Evolutionary conservation across 352 stramenopile species (phyloP).

Genomic region (Bremia lactucae): DNA sequence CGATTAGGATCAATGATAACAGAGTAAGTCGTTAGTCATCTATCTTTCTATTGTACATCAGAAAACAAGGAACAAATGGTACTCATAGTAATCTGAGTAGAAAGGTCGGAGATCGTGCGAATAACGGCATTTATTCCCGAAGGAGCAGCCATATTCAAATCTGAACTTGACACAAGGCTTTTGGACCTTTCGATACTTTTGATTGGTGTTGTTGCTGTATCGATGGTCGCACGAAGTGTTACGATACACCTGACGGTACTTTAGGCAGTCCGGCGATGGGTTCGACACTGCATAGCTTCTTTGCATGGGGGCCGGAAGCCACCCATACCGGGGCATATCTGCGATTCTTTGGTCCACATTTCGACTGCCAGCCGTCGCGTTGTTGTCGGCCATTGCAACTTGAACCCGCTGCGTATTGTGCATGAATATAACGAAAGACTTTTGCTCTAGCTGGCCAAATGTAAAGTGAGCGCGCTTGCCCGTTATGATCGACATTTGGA

Average conservation of each 20-base stretch:
- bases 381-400: constrained; percentile 32
- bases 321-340: constrained; percentile 7
- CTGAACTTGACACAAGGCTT: constrained; percentile 36
- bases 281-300: constrained; percentile 1
- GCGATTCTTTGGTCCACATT: constrained; percentile 8
- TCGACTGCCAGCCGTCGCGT: constrained; percentile 8
- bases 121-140: constrained; percentile 45
- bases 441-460: neutral
- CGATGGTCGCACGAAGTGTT: constrained; percentile 1
- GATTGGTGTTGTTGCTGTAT: constrained; percentile 1
- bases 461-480: neutral
- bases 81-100: constrained; percentile 20
- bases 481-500: neutral
- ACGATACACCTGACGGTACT: constrained; percentile 12
- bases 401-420: constrained; percentile 26
- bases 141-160: constrained; percentile 30
- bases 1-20: no score
- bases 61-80: no score
- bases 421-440: constrained; percentile 1
- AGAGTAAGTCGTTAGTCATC: neutral
- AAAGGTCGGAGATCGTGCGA: constrained; percentile 29
- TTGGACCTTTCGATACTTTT: constrained; percentile 13
- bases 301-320: neutral
- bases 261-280: constrained; percentile 1
- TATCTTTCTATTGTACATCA: neutral